phyloP scores from a whole-genome alignment of 2,329 filamentous ascomycete genomes.

The Fusarium luffae region DNA sequence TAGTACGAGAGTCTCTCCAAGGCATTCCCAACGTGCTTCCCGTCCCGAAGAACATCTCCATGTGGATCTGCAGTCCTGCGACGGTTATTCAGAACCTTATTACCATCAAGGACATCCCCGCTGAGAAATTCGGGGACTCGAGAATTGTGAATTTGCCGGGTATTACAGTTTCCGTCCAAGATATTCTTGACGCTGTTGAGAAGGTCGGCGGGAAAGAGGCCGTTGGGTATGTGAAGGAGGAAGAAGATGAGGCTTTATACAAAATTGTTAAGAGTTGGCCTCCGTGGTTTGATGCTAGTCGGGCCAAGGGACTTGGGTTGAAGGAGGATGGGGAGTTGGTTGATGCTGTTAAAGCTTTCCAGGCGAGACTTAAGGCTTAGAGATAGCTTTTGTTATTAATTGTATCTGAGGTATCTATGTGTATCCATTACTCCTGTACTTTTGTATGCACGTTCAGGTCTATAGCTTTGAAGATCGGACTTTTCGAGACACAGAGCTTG shows the following conservation, averaged over 20 bases:
- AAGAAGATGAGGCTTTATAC: conserved; percentile 58
- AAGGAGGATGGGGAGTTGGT: conserved; percentile 55
- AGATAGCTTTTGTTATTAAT: conserved; percentile 1
- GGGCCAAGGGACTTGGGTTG: conserved; percentile 65
- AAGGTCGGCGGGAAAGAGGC: conserved; percentile 60
- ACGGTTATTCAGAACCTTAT: conserved; percentile 63
- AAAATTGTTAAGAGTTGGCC: conserved; percentile 66
- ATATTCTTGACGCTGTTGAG: conserved; percentile 63
- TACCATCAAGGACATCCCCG: conserved; percentile 54
- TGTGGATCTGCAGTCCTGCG: conserved; percentile 64
- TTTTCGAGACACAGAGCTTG: background rate
- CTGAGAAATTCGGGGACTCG: conserved; percentile 52
- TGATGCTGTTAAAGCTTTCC: conserved; percentile 49
- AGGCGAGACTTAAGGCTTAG: conserved; percentile 28
- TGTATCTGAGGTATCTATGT: background rate
- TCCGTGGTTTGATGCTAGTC: conserved; percentile 60
- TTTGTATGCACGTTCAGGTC: background rate
- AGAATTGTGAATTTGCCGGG: conserved; percentile 64
- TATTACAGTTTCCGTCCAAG: conserved; percentile 62
- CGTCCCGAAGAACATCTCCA: conserved; percentile 57
- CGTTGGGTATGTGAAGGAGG: conserved; percentile 57
- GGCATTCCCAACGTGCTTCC: conserved; percentile 61
- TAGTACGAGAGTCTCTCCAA: conserved; percentile 66
- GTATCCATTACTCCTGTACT: too few species aligned
- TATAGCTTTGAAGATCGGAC: conserved; percentile 35